Percentiles rank a stretch among this genome's conserved stretches.
Evolutionary conservation across 2,329 filamentous ascomycete species (phyloP).

Genomic region (Phialemoniopsis sp.): DNA sequence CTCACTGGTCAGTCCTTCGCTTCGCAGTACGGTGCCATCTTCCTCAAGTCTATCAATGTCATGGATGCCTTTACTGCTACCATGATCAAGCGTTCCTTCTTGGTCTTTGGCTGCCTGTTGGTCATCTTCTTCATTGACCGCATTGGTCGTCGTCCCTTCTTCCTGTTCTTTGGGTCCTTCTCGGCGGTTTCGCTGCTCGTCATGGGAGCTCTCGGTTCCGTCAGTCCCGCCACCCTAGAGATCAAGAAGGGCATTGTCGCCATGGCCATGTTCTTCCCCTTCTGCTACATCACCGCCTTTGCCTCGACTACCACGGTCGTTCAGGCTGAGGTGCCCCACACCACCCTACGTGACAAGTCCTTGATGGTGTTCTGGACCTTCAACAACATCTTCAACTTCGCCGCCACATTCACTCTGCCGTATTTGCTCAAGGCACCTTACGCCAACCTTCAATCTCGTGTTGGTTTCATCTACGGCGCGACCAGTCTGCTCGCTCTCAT

Average conservation of each 20-base stretch:
- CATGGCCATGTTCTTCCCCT: constrained; percentile 3
- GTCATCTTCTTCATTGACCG: constrained; percentile 2
- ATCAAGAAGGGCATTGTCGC: constrained; percentile 3
- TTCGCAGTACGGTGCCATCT: constrained; percentile 2
- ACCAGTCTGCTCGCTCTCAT: constrained; percentile 3
- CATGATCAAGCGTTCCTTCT: constrained; percentile 1
- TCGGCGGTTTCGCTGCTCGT: constrained; percentile 1
- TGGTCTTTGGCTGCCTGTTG: constrained; percentile 1
- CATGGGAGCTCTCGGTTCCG: constrained; percentile 3
- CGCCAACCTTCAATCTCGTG: constrained; percentile 8
- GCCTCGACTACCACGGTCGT: not conserved
- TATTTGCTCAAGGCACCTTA: constrained; percentile 7
- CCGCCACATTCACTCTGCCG: constrained; percentile 2
- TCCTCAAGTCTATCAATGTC: constrained; percentile 1
- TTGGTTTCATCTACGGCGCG: constrained; percentile 10
- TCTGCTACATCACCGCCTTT: constrained; percentile 3
- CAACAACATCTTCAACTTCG: not conserved
- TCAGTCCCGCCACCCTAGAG: not conserved
- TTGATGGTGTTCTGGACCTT: constrained; percentile 3
- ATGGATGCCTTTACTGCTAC: constrained; percentile 2
- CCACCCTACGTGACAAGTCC: constrained; percentile 5
- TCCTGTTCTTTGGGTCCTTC: constrained; percentile 1
- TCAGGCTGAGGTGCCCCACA: constrained; percentile 4
- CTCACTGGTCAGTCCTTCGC: constrained; percentile 2
- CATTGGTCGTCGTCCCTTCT: constrained; percentile 1